Percentiles rank a stretch among this genome's conserved stretches.
These are phyloP conservation scores for Cryptococcus deneoformans DNA, from an alignment of 1,284 basidiomycete genomes.

Conservation along the genomic window DNA sequence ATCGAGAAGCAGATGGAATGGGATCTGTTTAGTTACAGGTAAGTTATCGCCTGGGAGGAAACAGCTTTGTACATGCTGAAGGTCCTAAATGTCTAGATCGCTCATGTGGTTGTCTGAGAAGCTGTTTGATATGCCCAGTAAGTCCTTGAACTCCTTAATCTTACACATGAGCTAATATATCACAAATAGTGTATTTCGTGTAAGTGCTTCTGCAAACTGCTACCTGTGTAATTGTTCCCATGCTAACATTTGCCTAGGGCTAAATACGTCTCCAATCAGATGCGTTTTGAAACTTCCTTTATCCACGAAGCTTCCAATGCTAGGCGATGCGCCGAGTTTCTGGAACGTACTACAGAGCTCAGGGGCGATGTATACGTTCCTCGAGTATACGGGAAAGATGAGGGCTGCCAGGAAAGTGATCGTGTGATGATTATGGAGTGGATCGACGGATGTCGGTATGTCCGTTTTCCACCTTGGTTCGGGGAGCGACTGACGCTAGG, in stretches of 20 bases:
- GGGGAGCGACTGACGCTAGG: background rate
- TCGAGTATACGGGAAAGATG: conserved; percentile 66
- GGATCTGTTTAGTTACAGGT: conserved; percentile 59
- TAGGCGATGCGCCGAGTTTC: conserved; percentile 40
- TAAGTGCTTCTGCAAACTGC: conserved; percentile 12
- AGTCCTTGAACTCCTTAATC: conserved; percentile 10
- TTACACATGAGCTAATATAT: conserved; percentile 3
- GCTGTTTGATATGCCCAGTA: conserved; percentile 48
- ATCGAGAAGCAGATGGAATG: conserved; percentile 80
- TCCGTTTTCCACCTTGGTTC: background rate
- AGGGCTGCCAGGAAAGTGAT: conserved; percentile 57
- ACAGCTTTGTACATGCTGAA: background rate
- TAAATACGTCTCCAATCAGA: conserved; percentile 77
- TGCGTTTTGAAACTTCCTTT: conserved; percentile 78
- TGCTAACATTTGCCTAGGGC: conserved; percentile 19
- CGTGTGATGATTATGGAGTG: conserved; percentile 80
- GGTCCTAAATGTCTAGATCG: conserved; percentile 14
- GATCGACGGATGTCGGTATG: conserved; percentile 62
- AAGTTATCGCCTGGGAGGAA: conserved; percentile 6
- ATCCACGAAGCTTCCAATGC: conserved; percentile 58
- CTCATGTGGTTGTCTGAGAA: conserved; percentile 46
- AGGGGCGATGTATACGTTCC: conserved; percentile 73
- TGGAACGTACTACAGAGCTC: conserved; percentile 58
- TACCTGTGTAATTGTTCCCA: background rate
- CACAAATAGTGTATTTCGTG: conserved; percentile 44